These are phyloP conservation scores for Venturia nashicola DNA, from an alignment of 2,329 filamentous ascomycete genomes.

Conservation along the genomic window DNA sequence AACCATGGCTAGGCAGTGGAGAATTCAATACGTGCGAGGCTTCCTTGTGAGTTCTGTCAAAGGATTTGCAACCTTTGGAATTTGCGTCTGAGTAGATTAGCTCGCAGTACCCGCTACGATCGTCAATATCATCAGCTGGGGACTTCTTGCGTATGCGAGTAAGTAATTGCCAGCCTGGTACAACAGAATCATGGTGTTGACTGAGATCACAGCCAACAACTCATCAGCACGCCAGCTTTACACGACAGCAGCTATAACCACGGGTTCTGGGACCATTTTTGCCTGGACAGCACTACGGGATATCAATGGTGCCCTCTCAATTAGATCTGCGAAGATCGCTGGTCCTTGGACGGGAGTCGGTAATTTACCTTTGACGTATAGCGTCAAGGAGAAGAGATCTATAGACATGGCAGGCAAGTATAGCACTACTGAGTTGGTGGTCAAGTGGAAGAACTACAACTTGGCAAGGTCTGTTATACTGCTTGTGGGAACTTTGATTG, in stretches of 20 bases:
- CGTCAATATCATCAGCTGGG: constrained; percentile 5
- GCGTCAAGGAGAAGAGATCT: background rate
- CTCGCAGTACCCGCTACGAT: constrained; percentile 8
- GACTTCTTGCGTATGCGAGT: constrained; percentile 5
- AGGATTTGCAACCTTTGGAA: background rate
- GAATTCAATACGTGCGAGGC: constrained; percentile 6
- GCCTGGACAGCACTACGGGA: constrained; percentile 7
- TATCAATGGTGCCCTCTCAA: constrained; percentile 7
- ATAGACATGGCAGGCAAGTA: background rate
- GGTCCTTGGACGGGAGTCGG: background rate
- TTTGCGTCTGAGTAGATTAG: background rate
- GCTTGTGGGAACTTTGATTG: constrained; percentile 3
- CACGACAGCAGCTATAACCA: constrained; percentile 4
- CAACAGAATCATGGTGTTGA: background rate
- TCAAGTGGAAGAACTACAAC: constrained; percentile 6
- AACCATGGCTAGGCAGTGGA: constrained; percentile 6
- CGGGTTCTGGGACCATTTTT: constrained; percentile 4
- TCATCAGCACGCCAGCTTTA: background rate
- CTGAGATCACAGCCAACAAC: background rate
- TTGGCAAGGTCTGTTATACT: background rate
- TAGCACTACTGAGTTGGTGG: constrained; percentile 1
- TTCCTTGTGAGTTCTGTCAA: background rate
- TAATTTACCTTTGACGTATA: constrained; percentile 6
- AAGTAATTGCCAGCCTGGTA: background rate
- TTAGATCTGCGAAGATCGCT: constrained; percentile 2